These are phyloP conservation scores for Aristolochia contorta DNA, from an alignment of 164 flowering plant species.

Conservation along the genomic window DNA sequence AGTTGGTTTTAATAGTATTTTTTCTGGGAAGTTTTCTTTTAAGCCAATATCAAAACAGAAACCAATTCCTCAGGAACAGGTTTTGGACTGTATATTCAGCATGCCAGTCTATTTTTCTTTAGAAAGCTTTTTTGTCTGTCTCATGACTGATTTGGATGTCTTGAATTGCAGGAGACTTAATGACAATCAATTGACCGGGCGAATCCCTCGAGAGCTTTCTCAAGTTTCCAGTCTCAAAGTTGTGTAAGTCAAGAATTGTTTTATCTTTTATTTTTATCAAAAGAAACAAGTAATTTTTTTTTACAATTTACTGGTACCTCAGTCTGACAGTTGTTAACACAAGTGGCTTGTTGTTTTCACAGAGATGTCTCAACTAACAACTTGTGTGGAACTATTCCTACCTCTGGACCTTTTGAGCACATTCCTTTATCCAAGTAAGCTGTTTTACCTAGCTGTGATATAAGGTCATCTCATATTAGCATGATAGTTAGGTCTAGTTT, in stretches of 20 bases:
- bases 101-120: no score
- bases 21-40: background rate
- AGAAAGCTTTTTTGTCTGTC: no score
- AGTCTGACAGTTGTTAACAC: background rate
- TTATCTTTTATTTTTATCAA: background rate
- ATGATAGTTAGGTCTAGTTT: background rate
- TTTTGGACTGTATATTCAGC: background rate
- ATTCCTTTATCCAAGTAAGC: conserved; percentile 13
- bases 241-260: conserved; percentile 51
- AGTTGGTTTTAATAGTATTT: background rate
- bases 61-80: background rate
- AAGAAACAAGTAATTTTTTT: background rate
- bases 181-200: conserved; percentile 62
- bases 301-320: background rate
- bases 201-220: conserved; percentile 59
- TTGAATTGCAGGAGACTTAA: conserved; percentile 57
- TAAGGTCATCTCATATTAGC: background rate
- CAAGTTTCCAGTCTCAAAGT: conserved; percentile 63
- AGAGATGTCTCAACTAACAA: conserved; percentile 88
- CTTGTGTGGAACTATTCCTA: conserved; percentile 83
- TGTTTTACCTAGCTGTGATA: background rate
- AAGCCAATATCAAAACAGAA: background rate
- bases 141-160: conserved; percentile 4
- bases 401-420: conserved; percentile 79
- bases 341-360: conserved; percentile 10